These are phyloP conservation scores for Vigna nakashimae DNA, from an alignment of 306 rosid genomes.

Conservation along the genomic window DNA sequence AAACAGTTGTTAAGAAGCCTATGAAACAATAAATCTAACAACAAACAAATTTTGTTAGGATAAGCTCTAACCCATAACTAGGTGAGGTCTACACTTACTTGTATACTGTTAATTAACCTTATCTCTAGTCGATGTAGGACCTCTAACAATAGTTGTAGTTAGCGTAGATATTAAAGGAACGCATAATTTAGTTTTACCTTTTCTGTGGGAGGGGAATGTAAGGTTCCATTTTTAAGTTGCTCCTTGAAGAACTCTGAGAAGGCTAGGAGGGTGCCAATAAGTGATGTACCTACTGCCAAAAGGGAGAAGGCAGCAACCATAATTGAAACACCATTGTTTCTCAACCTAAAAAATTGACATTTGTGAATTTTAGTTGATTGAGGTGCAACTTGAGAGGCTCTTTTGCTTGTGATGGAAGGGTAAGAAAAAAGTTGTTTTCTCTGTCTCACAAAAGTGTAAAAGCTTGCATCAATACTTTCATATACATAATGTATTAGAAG, in stretches of 20 bases:
- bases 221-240: slow-evolving; percentile 55
- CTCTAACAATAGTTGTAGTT: neutral
- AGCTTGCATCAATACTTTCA: slow-evolving; percentile 4
- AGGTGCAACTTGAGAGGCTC: neutral
- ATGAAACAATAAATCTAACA: no score
- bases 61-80: no score
- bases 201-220: slow-evolving; percentile 44
- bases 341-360: slow-evolving; percentile 46
- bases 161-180: neutral
- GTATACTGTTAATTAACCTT: no score
- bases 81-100: no score
- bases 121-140: no score
- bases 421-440: neutral
- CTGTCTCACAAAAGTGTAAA: neutral
- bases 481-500: neutral
- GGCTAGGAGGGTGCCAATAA: slow-evolving; percentile 68
- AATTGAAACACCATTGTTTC: slow-evolving; percentile 66
- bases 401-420: neutral
- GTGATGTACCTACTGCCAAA: slow-evolving; percentile 72
- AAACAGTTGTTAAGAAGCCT: neutral
- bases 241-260: slow-evolving; percentile 83
- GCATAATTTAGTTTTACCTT: slow-evolving; percentile 36
- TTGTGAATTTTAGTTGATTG: neutral
- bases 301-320: slow-evolving; percentile 83
- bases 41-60: no score